Evolutionary conservation across 139 green algal species (phyloP).

Genomic region (Pleodorina starrii): DNA sequence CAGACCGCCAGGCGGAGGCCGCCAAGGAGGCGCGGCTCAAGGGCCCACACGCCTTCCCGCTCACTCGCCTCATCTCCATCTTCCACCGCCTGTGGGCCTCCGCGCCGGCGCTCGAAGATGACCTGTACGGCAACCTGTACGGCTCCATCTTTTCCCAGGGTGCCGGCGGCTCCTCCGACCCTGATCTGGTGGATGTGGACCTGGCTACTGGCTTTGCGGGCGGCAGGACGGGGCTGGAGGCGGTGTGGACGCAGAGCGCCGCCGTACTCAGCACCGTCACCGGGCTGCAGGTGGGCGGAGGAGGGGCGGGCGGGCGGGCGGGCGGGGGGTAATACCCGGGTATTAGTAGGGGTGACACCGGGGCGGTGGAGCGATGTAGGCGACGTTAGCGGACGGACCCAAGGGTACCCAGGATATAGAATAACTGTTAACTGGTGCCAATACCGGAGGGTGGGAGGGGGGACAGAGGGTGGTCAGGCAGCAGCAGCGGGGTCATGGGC

Average conservation of each 20-base stretch:
- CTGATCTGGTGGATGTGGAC: slow-evolving; percentile 33
- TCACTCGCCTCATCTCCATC: slow-evolving; percentile 74
- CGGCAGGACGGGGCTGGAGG: slow-evolving; percentile 8
- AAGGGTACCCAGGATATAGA: neutral
- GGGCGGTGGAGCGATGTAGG: no score
- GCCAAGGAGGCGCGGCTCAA: slow-evolving; percentile 67
- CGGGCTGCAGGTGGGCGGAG: slow-evolving; percentile 13
- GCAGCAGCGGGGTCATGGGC: no score
- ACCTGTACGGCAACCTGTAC: slow-evolving; percentile 47
- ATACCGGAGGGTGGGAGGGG: no score
- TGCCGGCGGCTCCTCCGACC: neutral
- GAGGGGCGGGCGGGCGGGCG: neutral
- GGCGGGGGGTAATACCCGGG: neutral
- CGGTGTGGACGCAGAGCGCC: slow-evolving; percentile 40
- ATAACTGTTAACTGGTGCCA: no score
- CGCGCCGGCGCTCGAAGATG: slow-evolving; percentile 25
- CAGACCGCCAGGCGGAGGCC: slow-evolving; percentile 66
- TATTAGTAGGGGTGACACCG: no score
- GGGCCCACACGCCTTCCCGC: slow-evolving; percentile 73
- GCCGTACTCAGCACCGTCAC: slow-evolving; percentile 42
- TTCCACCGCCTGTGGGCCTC: slow-evolving; percentile 68
- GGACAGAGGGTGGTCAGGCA: no score
- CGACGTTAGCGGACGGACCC: no score
- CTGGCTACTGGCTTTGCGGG: slow-evolving; percentile 38
- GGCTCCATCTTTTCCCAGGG: neutral